These are phyloP conservation scores for Ricinus communis DNA, from an alignment of 345 rosid species.

Conservation along the genomic window DNA sequence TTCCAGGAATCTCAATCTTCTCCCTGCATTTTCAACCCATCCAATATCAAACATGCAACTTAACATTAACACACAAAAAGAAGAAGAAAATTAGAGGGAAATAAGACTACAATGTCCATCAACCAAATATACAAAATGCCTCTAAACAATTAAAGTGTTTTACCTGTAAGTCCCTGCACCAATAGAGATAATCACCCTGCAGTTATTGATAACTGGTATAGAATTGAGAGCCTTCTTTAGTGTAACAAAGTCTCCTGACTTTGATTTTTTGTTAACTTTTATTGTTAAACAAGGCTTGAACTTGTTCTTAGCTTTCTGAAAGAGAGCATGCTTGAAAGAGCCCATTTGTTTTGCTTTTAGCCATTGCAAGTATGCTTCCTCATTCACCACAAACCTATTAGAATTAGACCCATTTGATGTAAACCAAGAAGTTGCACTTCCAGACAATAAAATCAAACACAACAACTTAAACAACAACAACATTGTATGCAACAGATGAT, in stretches of 20 bases:
- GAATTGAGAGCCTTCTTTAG: slow-evolving; percentile 40
- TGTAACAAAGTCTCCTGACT: slow-evolving; percentile 20
- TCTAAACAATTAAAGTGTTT: background rate
- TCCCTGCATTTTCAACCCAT: slow-evolving; percentile 31
- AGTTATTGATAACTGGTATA: slow-evolving; percentile 35
- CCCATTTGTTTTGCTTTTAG: slow-evolving; percentile 19
- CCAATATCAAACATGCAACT: background rate
- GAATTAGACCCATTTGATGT: slow-evolving; percentile 21
- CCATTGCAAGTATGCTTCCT: slow-evolving; percentile 39
- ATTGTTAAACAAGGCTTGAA: slow-evolving; percentile 37
- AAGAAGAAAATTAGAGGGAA: too few relatives aligned
- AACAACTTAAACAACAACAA: slow-evolving; percentile 28
- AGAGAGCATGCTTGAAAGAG: slow-evolving; percentile 27
- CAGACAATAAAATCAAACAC: slow-evolving; percentile 27
- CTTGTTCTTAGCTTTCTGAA: slow-evolving; percentile 28
- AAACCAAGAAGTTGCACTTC: slow-evolving; percentile 14
- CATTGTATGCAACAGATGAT: too few relatives aligned
- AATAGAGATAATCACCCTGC: slow-evolving; percentile 36
- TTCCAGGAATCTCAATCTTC: slow-evolving; percentile 44
- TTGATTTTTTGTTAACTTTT: slow-evolving; percentile 27
- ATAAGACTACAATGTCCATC: too few relatives aligned
- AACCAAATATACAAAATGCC: background rate
- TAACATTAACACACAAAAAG: background rate
- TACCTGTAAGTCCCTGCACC: slow-evolving; percentile 44
- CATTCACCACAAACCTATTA: slow-evolving; percentile 14